phyloP scores from a whole-genome alignment of 352 stramenopile species.

The Pseudoperonospora humuli region DNA sequence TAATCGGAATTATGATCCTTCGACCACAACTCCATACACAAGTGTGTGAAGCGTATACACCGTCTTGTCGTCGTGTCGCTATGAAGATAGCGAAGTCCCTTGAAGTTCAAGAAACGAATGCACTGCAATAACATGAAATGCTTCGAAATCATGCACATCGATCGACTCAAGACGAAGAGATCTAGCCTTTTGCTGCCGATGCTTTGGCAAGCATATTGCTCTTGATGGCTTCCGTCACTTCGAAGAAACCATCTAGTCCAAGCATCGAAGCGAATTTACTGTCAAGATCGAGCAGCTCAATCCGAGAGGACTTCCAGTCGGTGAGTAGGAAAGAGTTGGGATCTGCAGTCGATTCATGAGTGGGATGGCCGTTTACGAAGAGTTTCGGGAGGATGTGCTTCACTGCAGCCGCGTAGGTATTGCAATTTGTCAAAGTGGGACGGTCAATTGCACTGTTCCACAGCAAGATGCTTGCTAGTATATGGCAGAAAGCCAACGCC shows the following conservation, averaged over 20 bases:
- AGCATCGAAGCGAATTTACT: constrained; percentile 21
- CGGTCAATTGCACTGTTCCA: constrained; percentile 35
- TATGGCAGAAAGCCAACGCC: constrained; percentile 40
- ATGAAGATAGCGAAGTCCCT: no score
- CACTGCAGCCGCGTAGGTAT: constrained; percentile 22
- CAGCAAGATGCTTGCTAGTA: constrained; percentile 37
- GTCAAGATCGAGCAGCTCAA: constrained; percentile 27
- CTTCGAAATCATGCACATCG: constrained; percentile 11
- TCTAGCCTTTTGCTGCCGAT: background rate
- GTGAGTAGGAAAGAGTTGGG: constrained; percentile 10
- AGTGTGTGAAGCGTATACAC: no score
- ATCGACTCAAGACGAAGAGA: constrained; percentile 6
- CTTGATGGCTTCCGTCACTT: constrained; percentile 25
- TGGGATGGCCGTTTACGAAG: constrained; percentile 6
- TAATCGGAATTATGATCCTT: no score
- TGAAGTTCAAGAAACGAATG: no score
- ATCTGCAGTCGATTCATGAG: constrained; percentile 4
- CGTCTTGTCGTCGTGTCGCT: no score
- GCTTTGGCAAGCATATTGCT: constrained; percentile 17
- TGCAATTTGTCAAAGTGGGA: constrained; percentile 16
- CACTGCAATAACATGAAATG: constrained; percentile 9
- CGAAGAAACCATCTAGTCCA: constrained; percentile 27
- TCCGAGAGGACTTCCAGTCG: constrained; percentile 15
- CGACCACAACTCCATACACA: no score
- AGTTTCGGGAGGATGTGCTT: constrained; percentile 20